Percentiles rank a stretch among this genome's conserved stretches.
These are phyloP conservation scores for Leersia perrieri DNA, from an alignment of 176 grass and related monocot species.

Conservation along the genomic window DNA sequence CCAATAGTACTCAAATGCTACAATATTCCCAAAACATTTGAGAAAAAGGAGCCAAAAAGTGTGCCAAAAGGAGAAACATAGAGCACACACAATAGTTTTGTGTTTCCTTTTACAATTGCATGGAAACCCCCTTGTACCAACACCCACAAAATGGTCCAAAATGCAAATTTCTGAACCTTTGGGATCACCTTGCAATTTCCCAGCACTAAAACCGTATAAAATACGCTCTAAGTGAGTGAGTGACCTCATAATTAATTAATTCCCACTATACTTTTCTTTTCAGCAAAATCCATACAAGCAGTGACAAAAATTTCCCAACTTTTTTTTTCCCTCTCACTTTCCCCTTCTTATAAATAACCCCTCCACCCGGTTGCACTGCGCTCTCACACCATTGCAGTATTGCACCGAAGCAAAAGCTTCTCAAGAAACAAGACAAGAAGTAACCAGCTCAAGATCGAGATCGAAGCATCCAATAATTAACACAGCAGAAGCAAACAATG, in stretches of 20 bases:
- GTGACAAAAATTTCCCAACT: conserved; percentile 26
- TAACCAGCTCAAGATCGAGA: not conserved
- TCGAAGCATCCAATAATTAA: not conserved
- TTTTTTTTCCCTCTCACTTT: conserved; percentile 4
- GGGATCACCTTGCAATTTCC: not conserved
- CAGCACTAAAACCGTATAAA: not conserved
- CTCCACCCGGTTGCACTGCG: conserved; percentile 9
- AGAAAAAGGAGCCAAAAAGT: conserved; percentile 24
- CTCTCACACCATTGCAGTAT: conserved; percentile 34
- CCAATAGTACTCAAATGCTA: conserved; percentile 40
- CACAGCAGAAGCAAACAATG: conserved; percentile 49
- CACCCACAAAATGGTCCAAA: not conserved
- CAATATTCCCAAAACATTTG: conserved; percentile 31
- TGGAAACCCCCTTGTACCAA: not conserved
- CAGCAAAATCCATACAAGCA: conserved; percentile 29
- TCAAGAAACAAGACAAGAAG: conserved; percentile 6
- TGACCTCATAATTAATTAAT: conserved; percentile 35
- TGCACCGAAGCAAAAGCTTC: not conserved
- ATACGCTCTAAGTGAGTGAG: conserved; percentile 1
- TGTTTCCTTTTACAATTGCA: conserved; percentile 30
- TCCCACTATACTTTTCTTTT: conserved; percentile 22
- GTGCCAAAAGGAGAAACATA: conserved; percentile 8
- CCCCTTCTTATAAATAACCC: conserved; percentile 60
- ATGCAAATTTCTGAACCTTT: not conserved
- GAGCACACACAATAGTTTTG: conserved; percentile 30